Conservation (phyloP, 1,284 basidiomycete genomes). For the Cutaneotrichosporon cyanovorans region DNA sequence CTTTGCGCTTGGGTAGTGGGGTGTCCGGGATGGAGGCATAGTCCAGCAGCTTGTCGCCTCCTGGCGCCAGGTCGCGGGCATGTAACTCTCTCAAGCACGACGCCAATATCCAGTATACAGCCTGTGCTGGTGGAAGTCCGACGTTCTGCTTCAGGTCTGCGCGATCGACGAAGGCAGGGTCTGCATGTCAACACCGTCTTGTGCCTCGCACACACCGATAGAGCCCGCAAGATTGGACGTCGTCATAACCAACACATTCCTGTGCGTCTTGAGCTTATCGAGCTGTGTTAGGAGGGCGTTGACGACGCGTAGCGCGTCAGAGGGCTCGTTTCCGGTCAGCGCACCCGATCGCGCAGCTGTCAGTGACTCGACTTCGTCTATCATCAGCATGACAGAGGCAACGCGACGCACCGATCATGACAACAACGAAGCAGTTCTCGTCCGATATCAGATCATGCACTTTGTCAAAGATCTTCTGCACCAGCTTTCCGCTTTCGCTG, state of each 20-base stretch:
- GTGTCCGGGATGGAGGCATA: conserved; percentile 9
- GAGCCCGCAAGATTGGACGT: conserved; percentile 93
- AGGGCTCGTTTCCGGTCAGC: conserved; percentile 87
- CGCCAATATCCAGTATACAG: conserved; percentile 87
- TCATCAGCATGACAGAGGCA: neutral
- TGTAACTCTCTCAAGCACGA: conserved; percentile 76
- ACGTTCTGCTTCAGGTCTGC: conserved; percentile 96
- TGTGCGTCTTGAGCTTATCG: conserved; percentile 85
- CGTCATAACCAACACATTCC: conserved; percentile 92
- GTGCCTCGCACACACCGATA: conserved; percentile 58
- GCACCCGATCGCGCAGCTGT: conserved; percentile 91
- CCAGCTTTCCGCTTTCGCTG: conserved; percentile 96
- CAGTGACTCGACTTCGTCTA: conserved; percentile 93
- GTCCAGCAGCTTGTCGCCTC: conserved; percentile 50
- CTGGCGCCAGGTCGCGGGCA: conserved; percentile 59
- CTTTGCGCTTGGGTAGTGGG: neutral
- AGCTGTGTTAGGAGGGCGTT: conserved; percentile 95
- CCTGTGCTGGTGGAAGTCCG: conserved; percentile 78
- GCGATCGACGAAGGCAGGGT: conserved; percentile 90
- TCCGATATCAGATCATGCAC: conserved; percentile 84
- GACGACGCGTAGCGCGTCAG: conserved; percentile 89
- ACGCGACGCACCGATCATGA: conserved; percentile 71
- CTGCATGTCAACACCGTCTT: conserved; percentile 47
- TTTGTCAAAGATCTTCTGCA: conserved; percentile 82
- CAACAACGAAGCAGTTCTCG: conserved; percentile 81